Percentiles rank a stretch among this genome's conserved stretches.
phyloP scores from a whole-genome alignment of 208 protist genomes.

The Trypanosomatidae sp. region DNA sequence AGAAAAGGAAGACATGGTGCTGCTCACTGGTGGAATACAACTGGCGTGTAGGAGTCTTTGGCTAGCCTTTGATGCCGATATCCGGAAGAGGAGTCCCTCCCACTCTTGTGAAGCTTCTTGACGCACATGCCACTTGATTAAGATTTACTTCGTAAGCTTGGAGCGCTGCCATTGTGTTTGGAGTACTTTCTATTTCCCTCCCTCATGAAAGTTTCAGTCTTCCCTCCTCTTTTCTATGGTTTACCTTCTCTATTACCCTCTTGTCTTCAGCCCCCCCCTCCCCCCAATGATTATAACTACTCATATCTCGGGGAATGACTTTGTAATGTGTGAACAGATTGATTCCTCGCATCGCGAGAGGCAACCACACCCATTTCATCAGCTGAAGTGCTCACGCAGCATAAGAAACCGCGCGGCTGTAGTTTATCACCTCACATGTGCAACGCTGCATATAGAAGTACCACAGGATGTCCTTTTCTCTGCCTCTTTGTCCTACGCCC shows the following conservation, averaged over 20 bases:
- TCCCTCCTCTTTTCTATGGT: constrained; percentile 2
- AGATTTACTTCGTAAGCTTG: neutral
- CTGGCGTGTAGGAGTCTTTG: neutral
- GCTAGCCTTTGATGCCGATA: neutral
- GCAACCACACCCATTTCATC: constrained; percentile 3
- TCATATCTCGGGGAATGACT: neutral
- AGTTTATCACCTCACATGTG: constrained; percentile 21
- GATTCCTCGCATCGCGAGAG: neutral
- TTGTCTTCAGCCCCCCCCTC: neutral
- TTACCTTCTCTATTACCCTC: constrained; percentile 3
- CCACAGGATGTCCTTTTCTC: constrained; percentile 31
- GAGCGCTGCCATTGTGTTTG: neutral
- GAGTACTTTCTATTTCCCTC: neutral
- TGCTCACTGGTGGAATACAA: neutral
- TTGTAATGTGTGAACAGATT: neutral
- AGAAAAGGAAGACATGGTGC: neutral
- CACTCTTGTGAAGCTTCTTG: neutral
- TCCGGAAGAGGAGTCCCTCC: neutral
- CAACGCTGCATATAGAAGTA: constrained; percentile 12
- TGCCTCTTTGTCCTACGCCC: constrained; percentile 62
- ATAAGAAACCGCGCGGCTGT: constrained; percentile 27
- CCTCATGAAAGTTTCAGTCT: neutral
- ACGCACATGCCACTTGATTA: neutral
- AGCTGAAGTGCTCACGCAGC: constrained; percentile 21
- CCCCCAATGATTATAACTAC: neutral